Percentiles rank a stretch among this genome's conserved stretches.
Conservation (phyloP, 139 green algal species). For the Micromonas pusilla region DNA sequence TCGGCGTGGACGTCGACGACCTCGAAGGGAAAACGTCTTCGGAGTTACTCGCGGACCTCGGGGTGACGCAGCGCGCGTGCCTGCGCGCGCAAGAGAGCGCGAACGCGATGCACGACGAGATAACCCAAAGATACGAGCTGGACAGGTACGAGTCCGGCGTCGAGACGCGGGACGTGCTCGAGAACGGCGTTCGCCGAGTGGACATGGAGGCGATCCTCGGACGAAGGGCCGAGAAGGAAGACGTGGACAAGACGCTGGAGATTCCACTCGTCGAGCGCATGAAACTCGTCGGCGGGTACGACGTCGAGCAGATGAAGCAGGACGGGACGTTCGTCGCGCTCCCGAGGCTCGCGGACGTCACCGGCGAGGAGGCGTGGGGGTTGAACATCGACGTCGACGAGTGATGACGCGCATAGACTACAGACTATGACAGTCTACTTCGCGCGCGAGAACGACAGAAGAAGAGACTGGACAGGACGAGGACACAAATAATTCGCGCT, state of each 20-base stretch:
- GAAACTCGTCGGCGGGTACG: neutral
- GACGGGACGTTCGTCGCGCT: neutral
- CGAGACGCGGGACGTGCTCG: constrained; percentile 29
- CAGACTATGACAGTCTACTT: too few species aligned
- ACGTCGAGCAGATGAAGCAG: neutral
- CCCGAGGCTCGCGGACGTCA: too few species aligned
- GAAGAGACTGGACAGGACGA: too few species aligned
- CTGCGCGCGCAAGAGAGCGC: neutral
- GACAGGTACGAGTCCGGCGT: constrained; percentile 12
- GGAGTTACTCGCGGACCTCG: neutral
- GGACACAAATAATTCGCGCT: too few species aligned
- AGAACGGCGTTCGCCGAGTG: constrained; percentile 20
- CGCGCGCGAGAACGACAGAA: too few species aligned
- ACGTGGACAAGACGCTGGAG: constrained; percentile 1
- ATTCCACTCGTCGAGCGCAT: neutral
- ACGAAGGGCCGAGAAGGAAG: neutral
- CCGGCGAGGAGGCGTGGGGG: too few species aligned
- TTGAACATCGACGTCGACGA: too few species aligned
- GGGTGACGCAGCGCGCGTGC: neutral
- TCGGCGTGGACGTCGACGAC: neutral
- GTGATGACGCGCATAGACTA: too few species aligned
- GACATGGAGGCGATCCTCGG: constrained; percentile 24
- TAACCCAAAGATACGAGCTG: neutral
- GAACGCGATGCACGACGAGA: neutral
- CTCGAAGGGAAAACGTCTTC: neutral